Evolutionary conservation across 331 rosid genomes (phyloP).

Genomic region (Telfairia occidentalis): DNA sequence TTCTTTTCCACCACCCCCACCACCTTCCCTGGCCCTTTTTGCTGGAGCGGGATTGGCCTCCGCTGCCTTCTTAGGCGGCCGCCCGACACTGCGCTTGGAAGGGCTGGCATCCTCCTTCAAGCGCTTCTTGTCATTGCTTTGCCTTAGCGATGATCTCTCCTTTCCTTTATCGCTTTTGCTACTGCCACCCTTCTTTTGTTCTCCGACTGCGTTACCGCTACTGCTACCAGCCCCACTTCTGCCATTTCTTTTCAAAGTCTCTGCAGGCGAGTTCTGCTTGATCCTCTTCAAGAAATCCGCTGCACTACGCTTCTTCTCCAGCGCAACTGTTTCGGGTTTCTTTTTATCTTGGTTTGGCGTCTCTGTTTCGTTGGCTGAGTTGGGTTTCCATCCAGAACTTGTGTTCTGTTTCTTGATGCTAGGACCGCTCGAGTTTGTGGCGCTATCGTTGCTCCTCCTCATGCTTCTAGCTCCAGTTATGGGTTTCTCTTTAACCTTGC

Average conservation of each 20-base stretch:
- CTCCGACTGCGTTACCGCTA: slow-evolving; percentile 24
- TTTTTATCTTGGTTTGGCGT: slow-evolving; percentile 31
- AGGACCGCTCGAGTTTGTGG: slow-evolving; percentile 8
- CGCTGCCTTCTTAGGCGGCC: slow-evolving; percentile 56
- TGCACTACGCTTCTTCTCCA: slow-evolving; percentile 54
- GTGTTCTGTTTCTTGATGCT: slow-evolving; percentile 26
- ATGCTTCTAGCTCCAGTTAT: slow-evolving; percentile 59
- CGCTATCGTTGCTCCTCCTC: slow-evolving; percentile 45
- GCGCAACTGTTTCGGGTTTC: slow-evolving; percentile 31
- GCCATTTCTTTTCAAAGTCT: slow-evolving; percentile 21
- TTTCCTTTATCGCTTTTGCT: slow-evolving; percentile 34
- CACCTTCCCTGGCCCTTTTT: slow-evolving; percentile 59
- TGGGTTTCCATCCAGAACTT: slow-evolving; percentile 17
- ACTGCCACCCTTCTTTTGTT: slow-evolving; percentile 36
- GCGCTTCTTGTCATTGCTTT: slow-evolving; percentile 31
- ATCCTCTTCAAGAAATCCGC: slow-evolving; percentile 78
- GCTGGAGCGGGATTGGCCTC: slow-evolving; percentile 24
- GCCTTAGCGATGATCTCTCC: slow-evolving; percentile 28
- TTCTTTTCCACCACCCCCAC: slow-evolving; percentile 39
- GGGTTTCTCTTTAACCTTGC: slow-evolving; percentile 46
- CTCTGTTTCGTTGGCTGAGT: slow-evolving; percentile 22
- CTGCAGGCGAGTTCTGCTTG: slow-evolving; percentile 41
- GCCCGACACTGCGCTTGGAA: slow-evolving; percentile 59
- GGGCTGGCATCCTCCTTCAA: slow-evolving; percentile 38
- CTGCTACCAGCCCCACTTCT: slow-evolving; percentile 29